Evolutionary conservation across 2,329 filamentous ascomycete species (phyloP), one percentile per base, ranked within the genome.

Genomic region (Pochonia chlamydosporia): DNA sequence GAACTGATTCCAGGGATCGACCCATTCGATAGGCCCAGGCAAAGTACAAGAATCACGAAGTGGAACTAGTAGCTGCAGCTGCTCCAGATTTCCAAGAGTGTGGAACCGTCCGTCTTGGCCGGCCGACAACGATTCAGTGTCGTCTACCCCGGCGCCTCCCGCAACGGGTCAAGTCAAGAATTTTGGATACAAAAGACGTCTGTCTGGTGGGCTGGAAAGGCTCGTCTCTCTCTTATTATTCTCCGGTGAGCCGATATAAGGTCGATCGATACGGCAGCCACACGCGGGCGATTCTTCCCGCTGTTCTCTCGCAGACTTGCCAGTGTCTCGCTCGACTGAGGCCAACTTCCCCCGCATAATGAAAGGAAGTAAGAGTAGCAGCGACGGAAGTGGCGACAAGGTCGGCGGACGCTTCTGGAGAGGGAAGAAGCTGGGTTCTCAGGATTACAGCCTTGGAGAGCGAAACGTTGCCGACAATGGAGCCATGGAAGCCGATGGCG

Each of bases 381-480:
- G 11, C 36, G 18, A 25, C 6, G 37, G 13, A 20, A 53, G 50
- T 33, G 48, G 45, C 31, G 56, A 60, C 31, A 40, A 46, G 16
- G 28, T 47, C 16, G 51, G 53, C 48, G 46, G 48, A 33, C 61
- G 59, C 40, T 59, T 61, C 50, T 63, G 61, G 61, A 57, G 56
- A 49, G 43, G 49, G 46, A 65, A 60, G 44, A 60, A 62, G 48
- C 52, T 60, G 7, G 56, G 53, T 16, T 62, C 60, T 2, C 56
- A 55, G 31, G 58, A 64, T 48, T 59, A 57, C 37, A 56, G 49
- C 20, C 52, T 64, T n/a, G 52, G 39, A 16, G 55, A 61, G 40
- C 60, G 57, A 9, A 16, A 47, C 25, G 37, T 47, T 30, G 54
- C 55, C 37, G 53, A 52, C 39, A 39, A 51, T 43, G 46, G 43